Evolutionary conservation across 257 asterid genomes (phyloP).

Genomic region (Thymus quinquecostatus): DNA sequence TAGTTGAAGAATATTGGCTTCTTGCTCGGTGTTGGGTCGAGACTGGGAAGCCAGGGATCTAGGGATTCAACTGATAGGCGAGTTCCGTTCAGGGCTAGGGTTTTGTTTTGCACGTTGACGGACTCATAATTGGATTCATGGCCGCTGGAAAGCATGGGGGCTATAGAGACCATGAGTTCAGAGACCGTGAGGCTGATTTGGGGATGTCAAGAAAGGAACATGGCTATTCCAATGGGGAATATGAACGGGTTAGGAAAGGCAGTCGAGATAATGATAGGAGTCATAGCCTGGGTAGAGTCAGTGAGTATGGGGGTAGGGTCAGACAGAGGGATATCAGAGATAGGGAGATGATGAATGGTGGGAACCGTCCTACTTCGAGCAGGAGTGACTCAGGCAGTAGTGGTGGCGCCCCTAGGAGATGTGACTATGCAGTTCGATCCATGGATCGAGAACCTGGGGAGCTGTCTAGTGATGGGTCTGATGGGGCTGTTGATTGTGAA

Average conservation of each 20-base stretch:
- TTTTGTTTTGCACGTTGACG: constrained; percentile 17
- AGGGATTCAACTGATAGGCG: constrained; percentile 11
- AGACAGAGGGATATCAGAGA: constrained; percentile 65
- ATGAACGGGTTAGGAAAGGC: constrained; percentile 48
- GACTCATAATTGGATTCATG: constrained; percentile 41
- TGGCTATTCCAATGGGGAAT: constrained; percentile 52
- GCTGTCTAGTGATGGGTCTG: constrained; percentile 84
- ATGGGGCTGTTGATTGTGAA: constrained; percentile 43
- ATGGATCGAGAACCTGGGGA: constrained; percentile 91
- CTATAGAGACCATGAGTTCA: constrained; percentile 61
- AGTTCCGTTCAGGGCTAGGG: constrained; percentile 24
- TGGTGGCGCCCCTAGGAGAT: constrained; percentile 44
- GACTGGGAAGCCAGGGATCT: constrained; percentile 26
- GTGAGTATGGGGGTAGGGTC: constrained; percentile 42
- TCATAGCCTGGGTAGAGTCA: constrained; percentile 38
- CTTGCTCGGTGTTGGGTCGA: constrained; percentile 18
- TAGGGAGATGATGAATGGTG: constrained; percentile 51
- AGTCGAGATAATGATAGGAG: constrained; percentile 46
- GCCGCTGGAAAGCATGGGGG: constrained; percentile 83
- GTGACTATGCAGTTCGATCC: constrained; percentile 28
- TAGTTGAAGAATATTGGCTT: background rate
- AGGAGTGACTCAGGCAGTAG: constrained; percentile 58
- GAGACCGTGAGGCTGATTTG: constrained; percentile 59
- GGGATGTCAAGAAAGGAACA: constrained; percentile 52
- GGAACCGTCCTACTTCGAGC: constrained; percentile 46